phyloP scores from a whole-genome alignment of 2,329 filamentous ascomycete species.

The Tolypocladium nubicola region DNA sequence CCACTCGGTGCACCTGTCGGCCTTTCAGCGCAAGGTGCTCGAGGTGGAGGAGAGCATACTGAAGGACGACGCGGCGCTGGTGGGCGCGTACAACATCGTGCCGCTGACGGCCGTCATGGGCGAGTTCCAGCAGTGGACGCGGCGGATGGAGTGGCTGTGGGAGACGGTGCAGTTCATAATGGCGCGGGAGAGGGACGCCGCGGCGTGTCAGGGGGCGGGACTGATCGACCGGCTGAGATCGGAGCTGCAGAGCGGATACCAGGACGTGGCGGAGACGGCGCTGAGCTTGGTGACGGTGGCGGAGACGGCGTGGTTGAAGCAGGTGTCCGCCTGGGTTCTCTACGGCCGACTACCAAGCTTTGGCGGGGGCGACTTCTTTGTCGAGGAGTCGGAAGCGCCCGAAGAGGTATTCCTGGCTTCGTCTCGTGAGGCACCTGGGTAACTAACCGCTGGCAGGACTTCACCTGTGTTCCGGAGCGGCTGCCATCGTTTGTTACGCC shows the following conservation, averaged over 20 bases:
- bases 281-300: conserved; percentile 64
- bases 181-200: conserved; percentile 18
- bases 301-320: conserved; percentile 85
- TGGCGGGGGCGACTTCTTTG: conserved; percentile 79
- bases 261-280: conserved; percentile 71
- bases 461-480: conserved; percentile 45
- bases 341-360: conserved; percentile 75
- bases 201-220: conserved; percentile 52
- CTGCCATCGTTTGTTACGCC: conserved; percentile 71
- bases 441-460: conserved; percentile 32
- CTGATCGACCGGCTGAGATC: conserved; percentile 68
- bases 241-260: conserved; percentile 79
- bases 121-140: conserved; percentile 80
- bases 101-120: conserved; percentile 75
- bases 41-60: conserved; percentile 75
- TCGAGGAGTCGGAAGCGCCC: conserved; percentile 40
- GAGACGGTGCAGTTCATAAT: conserved; percentile 60
- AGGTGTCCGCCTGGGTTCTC: conserved; percentile 81
- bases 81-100: conserved; percentile 89
- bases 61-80: conserved; percentile 62
- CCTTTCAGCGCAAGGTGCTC: conserved; percentile 75
- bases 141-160: conserved; percentile 80
- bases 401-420: conserved; percentile 25
- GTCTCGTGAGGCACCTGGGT: neutral
- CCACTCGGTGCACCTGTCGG: conserved; percentile 60